phyloP scores from a whole-genome alignment of 306 rosid genomes.

The Dalbergia oliveri region DNA sequence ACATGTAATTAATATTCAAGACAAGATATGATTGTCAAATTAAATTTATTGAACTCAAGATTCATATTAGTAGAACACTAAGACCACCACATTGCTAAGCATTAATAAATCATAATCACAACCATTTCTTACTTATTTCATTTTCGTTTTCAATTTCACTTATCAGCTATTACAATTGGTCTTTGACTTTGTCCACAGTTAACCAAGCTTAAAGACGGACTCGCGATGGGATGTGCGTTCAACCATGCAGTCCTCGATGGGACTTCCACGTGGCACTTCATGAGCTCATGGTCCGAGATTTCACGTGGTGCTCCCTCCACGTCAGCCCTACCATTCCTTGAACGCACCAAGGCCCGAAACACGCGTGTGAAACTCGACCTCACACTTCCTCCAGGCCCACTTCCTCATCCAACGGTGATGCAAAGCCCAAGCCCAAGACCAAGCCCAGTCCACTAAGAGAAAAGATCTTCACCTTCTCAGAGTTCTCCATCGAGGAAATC shows the following conservation, averaged over 20 bases:
- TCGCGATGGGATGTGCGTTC: conserved; percentile 89
- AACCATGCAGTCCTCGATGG: conserved; percentile 94
- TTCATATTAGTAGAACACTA: too few species aligned
- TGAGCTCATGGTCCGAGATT: conserved; percentile 90
- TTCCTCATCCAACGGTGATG: conserved; percentile 45
- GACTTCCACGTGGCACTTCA: conserved; percentile 93
- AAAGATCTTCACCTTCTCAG: conserved; percentile 84
- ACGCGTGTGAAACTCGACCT: conserved; percentile 88
- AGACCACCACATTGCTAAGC: too few species aligned
- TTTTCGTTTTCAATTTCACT: too few species aligned
- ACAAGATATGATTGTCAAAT: too few species aligned
- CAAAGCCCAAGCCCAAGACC: conserved; percentile 36
- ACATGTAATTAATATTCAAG: too few species aligned
- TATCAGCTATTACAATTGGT: not conserved
- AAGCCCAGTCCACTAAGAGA: conserved; percentile 58
- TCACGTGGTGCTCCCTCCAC: conserved; percentile 63
- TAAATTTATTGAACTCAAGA: too few species aligned
- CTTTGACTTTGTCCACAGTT: conserved; percentile 52
- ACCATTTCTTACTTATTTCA: too few species aligned
- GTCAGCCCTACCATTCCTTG: conserved; percentile 70
- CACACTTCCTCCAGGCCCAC: conserved; percentile 63
- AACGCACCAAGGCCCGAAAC: conserved; percentile 79
- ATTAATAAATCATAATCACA: too few species aligned
- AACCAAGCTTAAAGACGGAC: conserved; percentile 87
- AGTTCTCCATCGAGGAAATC: conserved; percentile 73